A percentile compares a stretch with the other conserved stretches of the same genome.
phyloP scores from a whole-genome alignment of 257 asterid genomes.

The Jasminum sambac region DNA sequence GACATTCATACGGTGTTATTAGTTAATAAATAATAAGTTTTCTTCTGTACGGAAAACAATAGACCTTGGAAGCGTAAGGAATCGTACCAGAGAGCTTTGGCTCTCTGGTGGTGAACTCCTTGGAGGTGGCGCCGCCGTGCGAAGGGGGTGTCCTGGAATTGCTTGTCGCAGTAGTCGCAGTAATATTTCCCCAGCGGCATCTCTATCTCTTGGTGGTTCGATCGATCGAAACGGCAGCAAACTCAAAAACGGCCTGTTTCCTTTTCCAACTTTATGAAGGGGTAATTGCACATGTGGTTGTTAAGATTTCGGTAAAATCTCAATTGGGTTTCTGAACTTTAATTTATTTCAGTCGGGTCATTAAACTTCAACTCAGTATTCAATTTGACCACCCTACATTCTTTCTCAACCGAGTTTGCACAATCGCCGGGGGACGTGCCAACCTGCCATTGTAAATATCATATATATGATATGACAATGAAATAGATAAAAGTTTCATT shows the following conservation, averaged over 20 bases:
- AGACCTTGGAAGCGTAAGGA: conserved; percentile 43
- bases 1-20: conserved; percentile 5
- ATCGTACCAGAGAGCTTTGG: conserved; percentile 93
- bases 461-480: no score
- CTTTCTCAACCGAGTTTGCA: no score
- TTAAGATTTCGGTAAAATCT: no score
- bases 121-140: conserved; percentile 91
- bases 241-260: neutral
- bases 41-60: neutral
- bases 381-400: no score
- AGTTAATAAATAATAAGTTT: conserved; percentile 1
- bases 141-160: conserved; percentile 76
- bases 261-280: no score
- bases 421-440: no score
- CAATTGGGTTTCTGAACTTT: no score
- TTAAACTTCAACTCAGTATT: no score
- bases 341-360: no score
- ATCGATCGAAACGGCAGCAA: neutral
- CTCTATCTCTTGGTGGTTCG: neutral
- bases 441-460: no score
- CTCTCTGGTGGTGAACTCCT: conserved; percentile 84
- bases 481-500: no score
- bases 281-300: no score
- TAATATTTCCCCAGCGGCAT: conserved; percentile 84
- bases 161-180: conserved; percentile 94